A percentile compares a stretch with the other conserved stretches of the same genome.
Conservation (phyloP, 2,329 filamentous ascomycete genomes). For the Chlorencoelia australis region DNA sequence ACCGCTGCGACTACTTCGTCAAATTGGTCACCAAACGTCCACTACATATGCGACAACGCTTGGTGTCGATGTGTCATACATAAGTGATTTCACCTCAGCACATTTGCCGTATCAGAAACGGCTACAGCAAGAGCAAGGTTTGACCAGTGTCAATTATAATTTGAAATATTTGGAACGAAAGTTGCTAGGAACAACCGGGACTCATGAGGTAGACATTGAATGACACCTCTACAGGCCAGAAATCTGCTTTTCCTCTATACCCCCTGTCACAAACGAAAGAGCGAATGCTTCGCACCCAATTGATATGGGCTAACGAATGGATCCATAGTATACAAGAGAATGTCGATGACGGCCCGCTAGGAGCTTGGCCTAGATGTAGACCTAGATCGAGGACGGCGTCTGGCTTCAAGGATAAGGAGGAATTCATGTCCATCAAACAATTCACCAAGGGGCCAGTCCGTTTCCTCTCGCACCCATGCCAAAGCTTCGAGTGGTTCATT, state of each 20-base stretch:
- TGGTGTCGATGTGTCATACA: too few species aligned
- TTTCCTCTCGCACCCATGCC: constrained; percentile 19
- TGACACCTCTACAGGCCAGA: constrained; percentile 2
- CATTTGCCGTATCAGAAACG: too few species aligned
- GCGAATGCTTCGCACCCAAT: constrained; percentile 1
- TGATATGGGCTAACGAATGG: constrained; percentile 2
- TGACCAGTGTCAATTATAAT: too few species aligned
- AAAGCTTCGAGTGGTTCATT: constrained; percentile 27
- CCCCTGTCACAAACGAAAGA: not conserved
- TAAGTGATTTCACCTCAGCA: too few species aligned
- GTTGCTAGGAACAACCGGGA: not conserved
- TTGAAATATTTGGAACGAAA: not conserved
- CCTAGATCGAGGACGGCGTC: constrained; percentile 18
- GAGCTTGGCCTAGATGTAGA: constrained; percentile 8
- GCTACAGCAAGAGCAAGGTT: too few species aligned
- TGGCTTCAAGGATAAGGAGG: constrained; percentile 22
- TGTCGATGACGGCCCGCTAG: constrained; percentile 4
- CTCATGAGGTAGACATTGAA: constrained; percentile 5
- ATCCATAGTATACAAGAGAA: constrained; percentile 2
- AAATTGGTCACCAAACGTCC: too few species aligned
- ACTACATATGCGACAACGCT: too few species aligned
- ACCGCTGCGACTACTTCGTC: too few species aligned
- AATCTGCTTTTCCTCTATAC: constrained; percentile 3
- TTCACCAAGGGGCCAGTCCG: constrained; percentile 28
- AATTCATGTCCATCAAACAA: constrained; percentile 17